These are phyloP conservation scores for Sarcomyxa edulis DNA, from an alignment of 768 basidiomycete genomes.

Conservation along the genomic window DNA sequence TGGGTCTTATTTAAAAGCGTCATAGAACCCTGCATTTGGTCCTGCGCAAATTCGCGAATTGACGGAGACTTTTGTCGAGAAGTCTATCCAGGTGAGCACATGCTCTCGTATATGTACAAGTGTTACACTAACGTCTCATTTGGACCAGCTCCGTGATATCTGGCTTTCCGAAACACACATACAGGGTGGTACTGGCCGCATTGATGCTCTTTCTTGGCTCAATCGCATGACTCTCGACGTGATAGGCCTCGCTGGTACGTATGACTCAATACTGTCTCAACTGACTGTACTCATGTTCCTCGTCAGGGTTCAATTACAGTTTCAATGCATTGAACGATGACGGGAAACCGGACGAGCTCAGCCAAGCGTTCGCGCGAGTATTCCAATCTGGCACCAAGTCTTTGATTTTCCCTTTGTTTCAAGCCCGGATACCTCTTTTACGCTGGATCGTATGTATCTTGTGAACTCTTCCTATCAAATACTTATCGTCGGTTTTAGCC, in stretches of 20 bases:
- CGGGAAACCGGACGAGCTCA: conserved; percentile 35
- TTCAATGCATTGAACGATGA: conserved; percentile 17
- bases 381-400: conserved; percentile 34
- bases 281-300: conserved; percentile 8
- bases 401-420: conserved; percentile 19
- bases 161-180: conserved; percentile 26
- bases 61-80: conserved; percentile 51
- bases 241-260: conserved; percentile 64
- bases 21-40: conserved; percentile 64
- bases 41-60: conserved; percentile 51
- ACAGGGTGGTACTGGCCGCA: conserved; percentile 19
- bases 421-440: conserved; percentile 25
- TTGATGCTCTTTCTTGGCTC: conserved; percentile 64
- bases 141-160: conserved; percentile 41
- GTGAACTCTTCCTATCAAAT: not conserved
- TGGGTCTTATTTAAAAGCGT: not conserved
- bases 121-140: not conserved
- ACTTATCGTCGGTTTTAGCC: conserved; percentile 4
- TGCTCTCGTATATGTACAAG: not conserved
- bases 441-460: conserved; percentile 24
- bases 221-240: conserved; percentile 69
- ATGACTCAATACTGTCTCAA: conserved; percentile 18
- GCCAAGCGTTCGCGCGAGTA: conserved; percentile 38
- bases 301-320: conserved; percentile 22
- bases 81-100: conserved; percentile 40